A percentile compares a stretch with the other conserved stretches of the same genome.
Conservation (phyloP, 495 filamentous ascomycete genomes). For the Aspergillus avenaceus region DNA sequence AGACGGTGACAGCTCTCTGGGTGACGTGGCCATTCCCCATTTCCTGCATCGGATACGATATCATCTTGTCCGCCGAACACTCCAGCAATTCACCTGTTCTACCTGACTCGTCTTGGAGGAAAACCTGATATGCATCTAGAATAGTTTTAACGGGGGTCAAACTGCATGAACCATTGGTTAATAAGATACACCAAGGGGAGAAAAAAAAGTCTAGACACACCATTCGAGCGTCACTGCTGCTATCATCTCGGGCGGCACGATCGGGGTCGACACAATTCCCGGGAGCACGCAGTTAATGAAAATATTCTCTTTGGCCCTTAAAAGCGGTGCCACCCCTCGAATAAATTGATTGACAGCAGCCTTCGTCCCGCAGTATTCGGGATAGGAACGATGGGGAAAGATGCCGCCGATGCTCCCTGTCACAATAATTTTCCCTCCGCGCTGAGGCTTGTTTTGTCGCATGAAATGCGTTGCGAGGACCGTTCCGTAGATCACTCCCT, state of each 20-base stretch:
- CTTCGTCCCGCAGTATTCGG: constrained; percentile 31
- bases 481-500: background rate
- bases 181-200: too few species aligned
- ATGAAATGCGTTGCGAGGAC: background rate
- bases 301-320: constrained; percentile 27
- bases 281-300: constrained; percentile 27
- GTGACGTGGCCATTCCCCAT: constrained; percentile 23
- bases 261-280: constrained; percentile 23
- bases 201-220: too few species aligned
- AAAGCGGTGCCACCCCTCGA: constrained; percentile 19
- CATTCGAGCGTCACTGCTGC: constrained; percentile 23
- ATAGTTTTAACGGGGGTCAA: constrained; percentile 24
- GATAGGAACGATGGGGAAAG: constrained; percentile 23
- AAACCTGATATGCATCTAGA: constrained; percentile 19
- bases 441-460: background rate
- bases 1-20: constrained; percentile 24
- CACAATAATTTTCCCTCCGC: constrained; percentile 23
- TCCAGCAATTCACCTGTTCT: constrained; percentile 26
- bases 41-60: constrained; percentile 20
- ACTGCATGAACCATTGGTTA: too few species aligned
- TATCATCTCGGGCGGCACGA: constrained; percentile 28
- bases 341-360: constrained; percentile 27
- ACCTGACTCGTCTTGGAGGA: constrained; percentile 23
- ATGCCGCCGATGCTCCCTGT: constrained; percentile 24
- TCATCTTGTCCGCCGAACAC: constrained; percentile 22